phyloP scores from a whole-genome alignment of 2,329 filamentous ascomycete species.

The Trichoderma lentiforme region DNA sequence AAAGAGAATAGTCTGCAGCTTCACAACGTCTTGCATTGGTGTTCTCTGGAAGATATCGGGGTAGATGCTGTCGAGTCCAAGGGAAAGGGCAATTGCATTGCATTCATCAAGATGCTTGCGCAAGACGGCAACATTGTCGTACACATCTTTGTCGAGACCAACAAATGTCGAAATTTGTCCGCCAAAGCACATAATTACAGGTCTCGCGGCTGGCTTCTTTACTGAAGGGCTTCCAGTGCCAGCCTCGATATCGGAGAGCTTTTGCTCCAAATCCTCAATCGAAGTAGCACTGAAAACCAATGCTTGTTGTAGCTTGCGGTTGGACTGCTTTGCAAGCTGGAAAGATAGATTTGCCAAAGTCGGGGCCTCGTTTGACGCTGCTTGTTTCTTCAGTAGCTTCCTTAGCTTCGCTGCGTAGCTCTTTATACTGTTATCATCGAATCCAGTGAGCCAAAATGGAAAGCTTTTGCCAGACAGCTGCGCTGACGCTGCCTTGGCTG shows the following conservation, averaged over 20 bases:
- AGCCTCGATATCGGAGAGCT: neutral
- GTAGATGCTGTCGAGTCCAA: slow-evolving; percentile 29
- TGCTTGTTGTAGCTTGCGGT: neutral
- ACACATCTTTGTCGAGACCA: slow-evolving; percentile 31
- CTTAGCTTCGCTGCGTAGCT: neutral
- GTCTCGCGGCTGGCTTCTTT: neutral
- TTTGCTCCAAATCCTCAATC: neutral
- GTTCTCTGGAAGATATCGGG: slow-evolving; percentile 32
- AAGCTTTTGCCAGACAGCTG: neutral
- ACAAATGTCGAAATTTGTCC: slow-evolving; percentile 31
- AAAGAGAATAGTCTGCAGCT: slow-evolving; percentile 40
- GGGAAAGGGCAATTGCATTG: neutral
- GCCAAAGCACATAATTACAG: slow-evolving; percentile 35
- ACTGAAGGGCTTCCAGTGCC: too few relatives aligned
- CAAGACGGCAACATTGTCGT: slow-evolving; percentile 26
- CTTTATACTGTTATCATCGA: neutral
- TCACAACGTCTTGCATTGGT: slow-evolving; percentile 25
- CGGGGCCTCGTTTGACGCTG: too few relatives aligned
- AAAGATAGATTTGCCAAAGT: neutral
- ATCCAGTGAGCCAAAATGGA: neutral
- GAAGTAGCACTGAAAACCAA: neutral
- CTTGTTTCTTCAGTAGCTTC: too few relatives aligned
- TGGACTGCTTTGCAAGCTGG: neutral
- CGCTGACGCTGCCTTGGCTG: slow-evolving; percentile 23
- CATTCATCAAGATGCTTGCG: slow-evolving; percentile 21